Evolutionary conservation across 768 basidiomycete species (phyloP).

Genomic region (Phylloporus sp.): DNA sequence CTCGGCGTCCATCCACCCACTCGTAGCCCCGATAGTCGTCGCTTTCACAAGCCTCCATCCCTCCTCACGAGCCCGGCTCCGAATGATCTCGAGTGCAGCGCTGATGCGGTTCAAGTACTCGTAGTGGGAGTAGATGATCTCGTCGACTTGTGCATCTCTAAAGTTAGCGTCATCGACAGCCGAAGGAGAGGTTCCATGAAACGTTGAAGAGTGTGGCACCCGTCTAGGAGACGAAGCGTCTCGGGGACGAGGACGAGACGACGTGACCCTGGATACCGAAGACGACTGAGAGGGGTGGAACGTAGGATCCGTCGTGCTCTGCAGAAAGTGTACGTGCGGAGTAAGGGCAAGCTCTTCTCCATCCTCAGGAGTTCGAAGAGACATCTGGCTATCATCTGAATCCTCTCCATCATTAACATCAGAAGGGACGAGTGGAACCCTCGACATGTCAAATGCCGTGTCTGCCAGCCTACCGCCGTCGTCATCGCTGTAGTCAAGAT

Average conservation of each 20-base stretch:
- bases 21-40: conserved; percentile 15
- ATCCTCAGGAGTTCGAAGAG: conserved; percentile 27
- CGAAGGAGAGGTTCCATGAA: conserved; percentile 7
- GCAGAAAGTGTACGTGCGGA: not conserved
- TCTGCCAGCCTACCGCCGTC: conserved; percentile 8
- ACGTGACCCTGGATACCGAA: conserved; percentile 21
- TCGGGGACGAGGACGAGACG: conserved; percentile 28
- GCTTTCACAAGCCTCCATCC: conserved; percentile 38
- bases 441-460: conserved; percentile 17
- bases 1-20: conserved; percentile 27
- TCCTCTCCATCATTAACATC: conserved; percentile 28
- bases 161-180: not conserved
- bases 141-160: conserved; percentile 7
- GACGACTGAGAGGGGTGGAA: not conserved
- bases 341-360: conserved; percentile 14
- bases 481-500: conserved; percentile 3
- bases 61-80: conserved; percentile 39
- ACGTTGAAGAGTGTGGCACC: not conserved
- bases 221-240: conserved; percentile 5
- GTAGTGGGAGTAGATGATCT: conserved; percentile 14
- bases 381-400: conserved; percentile 26
- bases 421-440: conserved; percentile 17
- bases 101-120: conserved; percentile 36
- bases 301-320: not conserved
- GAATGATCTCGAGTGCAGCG: conserved; percentile 40